Percentiles rank a stretch among this genome's conserved stretches.
phyloP scores from a whole-genome alignment of 176 grass and related monocot genomes.

The Cenchrus americanus region DNA sequence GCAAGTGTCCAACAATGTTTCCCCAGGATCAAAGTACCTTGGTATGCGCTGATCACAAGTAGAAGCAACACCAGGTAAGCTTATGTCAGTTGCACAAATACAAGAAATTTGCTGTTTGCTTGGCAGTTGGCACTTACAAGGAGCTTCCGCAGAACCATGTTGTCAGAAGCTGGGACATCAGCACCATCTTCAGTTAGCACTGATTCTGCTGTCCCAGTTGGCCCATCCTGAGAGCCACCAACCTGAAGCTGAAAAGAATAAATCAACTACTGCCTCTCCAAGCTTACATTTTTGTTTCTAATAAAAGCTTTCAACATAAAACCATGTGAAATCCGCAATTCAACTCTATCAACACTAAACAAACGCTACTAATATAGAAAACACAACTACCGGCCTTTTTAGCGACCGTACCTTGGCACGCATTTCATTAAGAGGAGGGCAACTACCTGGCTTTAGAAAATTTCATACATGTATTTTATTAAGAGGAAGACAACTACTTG shows the following conservation, averaged over 20 bases:
- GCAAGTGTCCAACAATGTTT: constrained; percentile 67
- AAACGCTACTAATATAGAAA: neutral
- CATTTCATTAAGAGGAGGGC: too few species aligned
- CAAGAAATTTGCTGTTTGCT: constrained; percentile 6
- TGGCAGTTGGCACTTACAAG: constrained; percentile 83
- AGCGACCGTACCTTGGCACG: too few species aligned
- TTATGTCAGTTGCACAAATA: constrained; percentile 14
- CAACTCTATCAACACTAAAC: neutral
- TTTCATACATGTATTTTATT: too few species aligned
- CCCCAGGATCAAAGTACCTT: constrained; percentile 87
- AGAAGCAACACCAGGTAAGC: constrained; percentile 24
- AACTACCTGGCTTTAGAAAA: too few species aligned
- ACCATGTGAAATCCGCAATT: neutral
- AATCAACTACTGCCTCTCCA: constrained; percentile 13
- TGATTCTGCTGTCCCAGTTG: constrained; percentile 38
- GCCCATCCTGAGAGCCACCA: constrained; percentile 40
- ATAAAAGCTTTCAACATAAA: neutral
- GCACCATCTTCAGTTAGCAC: constrained; percentile 49
- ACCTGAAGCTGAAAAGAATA: constrained; percentile 48
- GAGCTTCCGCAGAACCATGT: constrained; percentile 81
- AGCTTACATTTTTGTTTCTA: neutral
- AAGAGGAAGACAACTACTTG: too few species aligned
- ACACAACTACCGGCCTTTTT: neutral
- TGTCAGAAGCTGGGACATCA: constrained; percentile 51
- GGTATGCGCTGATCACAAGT: constrained; percentile 70